Percentiles rank a stretch among this genome's conserved stretches.
These are phyloP conservation scores for Lactifluus subvellereus DNA, from an alignment of 768 basidiomycete species.

Conservation along the genomic window DNA sequence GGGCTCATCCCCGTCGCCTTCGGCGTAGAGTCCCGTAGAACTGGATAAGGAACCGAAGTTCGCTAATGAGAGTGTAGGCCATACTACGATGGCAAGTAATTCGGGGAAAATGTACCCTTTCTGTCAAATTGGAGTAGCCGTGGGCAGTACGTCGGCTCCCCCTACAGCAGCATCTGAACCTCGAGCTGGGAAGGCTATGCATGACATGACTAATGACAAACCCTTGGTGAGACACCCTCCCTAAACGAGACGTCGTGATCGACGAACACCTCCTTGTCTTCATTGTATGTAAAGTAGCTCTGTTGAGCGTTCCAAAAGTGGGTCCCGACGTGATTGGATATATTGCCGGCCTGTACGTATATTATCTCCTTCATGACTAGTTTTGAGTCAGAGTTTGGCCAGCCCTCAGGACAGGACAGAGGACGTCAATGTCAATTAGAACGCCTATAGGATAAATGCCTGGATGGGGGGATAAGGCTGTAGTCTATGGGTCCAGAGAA, in stretches of 20 bases:
- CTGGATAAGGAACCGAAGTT: constrained; percentile 59
- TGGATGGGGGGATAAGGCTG: background rate
- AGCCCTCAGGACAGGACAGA: background rate
- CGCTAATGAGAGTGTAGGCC: constrained; percentile 34
- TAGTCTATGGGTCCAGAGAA: background rate
- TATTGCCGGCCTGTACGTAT: constrained; percentile 66
- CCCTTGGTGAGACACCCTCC: constrained; percentile 49
- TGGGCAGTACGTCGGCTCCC: constrained; percentile 51
- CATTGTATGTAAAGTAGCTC: constrained; percentile 48
- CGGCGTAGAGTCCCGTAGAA: constrained; percentile 37
- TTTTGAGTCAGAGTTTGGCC: background rate
- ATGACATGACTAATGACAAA: constrained; percentile 30
- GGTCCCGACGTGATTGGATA: constrained; percentile 63
- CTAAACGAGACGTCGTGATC: constrained; percentile 60
- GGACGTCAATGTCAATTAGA: background rate
- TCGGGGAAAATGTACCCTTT: constrained; percentile 43
- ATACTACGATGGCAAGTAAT: background rate
- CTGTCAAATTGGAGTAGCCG: constrained; percentile 61
- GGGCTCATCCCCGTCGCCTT: constrained; percentile 26
- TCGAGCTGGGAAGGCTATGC: constrained; percentile 11
- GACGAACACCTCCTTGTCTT: constrained; percentile 34
- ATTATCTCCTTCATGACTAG: constrained; percentile 66
- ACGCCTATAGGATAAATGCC: background rate
- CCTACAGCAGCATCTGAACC: constrained; percentile 26
- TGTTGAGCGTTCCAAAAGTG: constrained; percentile 85